These are phyloP conservation scores for Paecilomyces variotii DNA, from an alignment of 2,329 filamentous ascomycete genomes.

Conservation along the genomic window DNA sequence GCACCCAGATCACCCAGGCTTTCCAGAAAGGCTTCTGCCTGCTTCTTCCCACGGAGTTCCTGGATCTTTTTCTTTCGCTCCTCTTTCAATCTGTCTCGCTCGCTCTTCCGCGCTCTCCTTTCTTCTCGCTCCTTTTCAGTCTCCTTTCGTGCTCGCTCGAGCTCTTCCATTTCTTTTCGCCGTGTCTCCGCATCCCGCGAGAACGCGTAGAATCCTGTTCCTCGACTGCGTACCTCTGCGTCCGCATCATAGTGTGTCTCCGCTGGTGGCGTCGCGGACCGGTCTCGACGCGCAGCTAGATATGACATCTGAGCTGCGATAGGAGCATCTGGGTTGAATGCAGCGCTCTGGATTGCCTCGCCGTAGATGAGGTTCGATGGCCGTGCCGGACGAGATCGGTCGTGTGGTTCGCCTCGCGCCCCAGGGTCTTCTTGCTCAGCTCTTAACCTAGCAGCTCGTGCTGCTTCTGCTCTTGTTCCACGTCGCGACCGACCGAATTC, in stretches of 20 bases:
- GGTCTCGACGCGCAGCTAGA: slow-evolving; percentile 69
- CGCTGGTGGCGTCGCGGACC: slow-evolving; percentile 69
- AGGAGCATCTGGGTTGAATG: slow-evolving; percentile 68
- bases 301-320: slow-evolving; percentile 64
- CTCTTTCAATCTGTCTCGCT: slow-evolving; percentile 56
- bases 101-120: slow-evolving; percentile 50
- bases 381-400: slow-evolving; percentile 38
- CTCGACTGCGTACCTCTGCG: slow-evolving; percentile 76
- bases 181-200: slow-evolving; percentile 62
- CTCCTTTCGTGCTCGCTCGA: slow-evolving; percentile 58
- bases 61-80: slow-evolving; percentile 42
- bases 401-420: slow-evolving; percentile 5
- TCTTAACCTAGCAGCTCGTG: slow-evolving; percentile 52
- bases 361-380: slow-evolving; percentile 73
- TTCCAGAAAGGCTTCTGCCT: slow-evolving; percentile 66
- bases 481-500: slow-evolving; percentile 80
- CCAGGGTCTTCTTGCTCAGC: slow-evolving; percentile 15
- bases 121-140: slow-evolving; percentile 58
- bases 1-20: slow-evolving; percentile 37
- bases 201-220: slow-evolving; percentile 88
- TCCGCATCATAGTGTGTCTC: slow-evolving; percentile 79
- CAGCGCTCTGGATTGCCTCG: slow-evolving; percentile 72
- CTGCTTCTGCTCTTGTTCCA: slow-evolving; percentile 62
- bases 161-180: slow-evolving; percentile 65
- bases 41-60: slow-evolving; percentile 53